Evolutionary conservation across 2,329 filamentous ascomycete species (phyloP), one percentile per base, ranked within the genome.

Genomic region (Paecilomyces formosus): DNA sequence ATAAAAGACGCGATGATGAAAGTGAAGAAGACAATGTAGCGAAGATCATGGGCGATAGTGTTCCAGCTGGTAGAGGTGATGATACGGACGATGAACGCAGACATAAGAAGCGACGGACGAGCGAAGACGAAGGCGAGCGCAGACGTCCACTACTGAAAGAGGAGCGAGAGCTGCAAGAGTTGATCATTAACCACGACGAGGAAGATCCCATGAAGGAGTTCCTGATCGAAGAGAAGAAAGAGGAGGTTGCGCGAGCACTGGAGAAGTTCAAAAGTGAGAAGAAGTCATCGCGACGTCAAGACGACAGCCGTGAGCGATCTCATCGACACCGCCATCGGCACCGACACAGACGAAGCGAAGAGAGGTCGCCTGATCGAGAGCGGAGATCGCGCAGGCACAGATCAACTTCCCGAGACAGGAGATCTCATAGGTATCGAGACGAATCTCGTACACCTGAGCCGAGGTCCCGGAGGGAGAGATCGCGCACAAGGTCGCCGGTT

Each of bases 161-260:
- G 70, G 92, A 97, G 76, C 78, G 80, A 57, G 92, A 97, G 71
- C 76, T 97, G 55, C 85, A 85, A 55, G 82, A 85, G 52, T 73
- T 97, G 58, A 85, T 95, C 56, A 78, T 83, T 31, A 87, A 93
- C 15, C 88, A 95, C 63, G 94, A 97, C 64, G 92, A 97, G 24
- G 93, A 97, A 61, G 94, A 99, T 72, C 94, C 94, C 0, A 99
- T 99, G 94, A 97, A 96, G 75, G 86, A 85, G 39, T 97, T 90
- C 67, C 72, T 97, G 63, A 86, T 97, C 55, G 85, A 93, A 63
- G 89, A 96, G 75, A 97, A 97, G 82, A 92, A 89, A 74, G 90
- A 91, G 70, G 90, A 96, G 71, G 84, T 96, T 12, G 85, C 88
- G 57, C 82, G 84, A 59, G 92, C 90, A 2, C 74, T 89, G 65